These are phyloP conservation scores for Fusarium pseudocircinatum DNA, from an alignment of 2,329 filamentous ascomycete genomes.

Conservation along the genomic window DNA sequence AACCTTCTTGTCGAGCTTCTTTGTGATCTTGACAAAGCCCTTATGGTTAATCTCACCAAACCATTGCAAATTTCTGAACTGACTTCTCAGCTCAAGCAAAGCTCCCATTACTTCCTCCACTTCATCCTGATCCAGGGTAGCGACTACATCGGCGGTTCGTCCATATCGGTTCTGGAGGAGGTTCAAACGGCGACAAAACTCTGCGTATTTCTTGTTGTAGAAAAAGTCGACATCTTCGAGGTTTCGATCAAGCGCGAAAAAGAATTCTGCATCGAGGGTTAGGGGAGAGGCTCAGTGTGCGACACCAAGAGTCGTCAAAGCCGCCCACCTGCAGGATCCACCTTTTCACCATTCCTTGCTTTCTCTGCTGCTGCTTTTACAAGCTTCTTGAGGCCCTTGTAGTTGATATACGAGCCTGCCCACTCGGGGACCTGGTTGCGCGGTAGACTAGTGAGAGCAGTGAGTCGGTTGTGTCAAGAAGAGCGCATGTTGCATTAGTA, in stretches of 20 bases:
- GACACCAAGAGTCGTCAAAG: constrained; percentile 44
- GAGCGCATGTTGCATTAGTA: constrained; percentile 13
- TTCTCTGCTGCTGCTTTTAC: constrained; percentile 82
- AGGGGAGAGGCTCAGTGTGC: constrained; percentile 45
- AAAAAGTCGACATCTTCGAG: constrained; percentile 96
- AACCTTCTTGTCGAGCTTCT: constrained; percentile 98
- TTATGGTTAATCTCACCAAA: constrained; percentile 96
- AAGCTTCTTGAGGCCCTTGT: constrained; percentile 92
- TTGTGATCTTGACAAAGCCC: constrained; percentile 98
- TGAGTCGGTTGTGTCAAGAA: constrained; percentile 22
- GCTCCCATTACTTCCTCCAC: constrained; percentile 90
- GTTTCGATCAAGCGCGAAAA: constrained; percentile 95
- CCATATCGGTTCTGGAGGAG: constrained; percentile 91
- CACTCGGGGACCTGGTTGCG: constrained; percentile 89
- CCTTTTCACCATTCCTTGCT: constrained; percentile 73
- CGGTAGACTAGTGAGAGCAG: constrained; percentile 64
- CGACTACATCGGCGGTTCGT: constrained; percentile 72
- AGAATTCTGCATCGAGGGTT: constrained; percentile 77
- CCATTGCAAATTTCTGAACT: constrained; percentile 93
- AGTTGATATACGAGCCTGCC: constrained; percentile 86
- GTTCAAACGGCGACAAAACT: constrained; percentile 84
- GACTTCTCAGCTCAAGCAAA: constrained; percentile 85
- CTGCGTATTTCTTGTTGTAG: constrained; percentile 94
- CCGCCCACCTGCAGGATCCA: constrained; percentile 88
- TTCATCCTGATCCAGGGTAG: constrained; percentile 86